These are phyloP conservation scores for Globisporangium takayamanum DNA, from an alignment of 352 stramenopile genomes.

Conservation along the genomic window DNA sequence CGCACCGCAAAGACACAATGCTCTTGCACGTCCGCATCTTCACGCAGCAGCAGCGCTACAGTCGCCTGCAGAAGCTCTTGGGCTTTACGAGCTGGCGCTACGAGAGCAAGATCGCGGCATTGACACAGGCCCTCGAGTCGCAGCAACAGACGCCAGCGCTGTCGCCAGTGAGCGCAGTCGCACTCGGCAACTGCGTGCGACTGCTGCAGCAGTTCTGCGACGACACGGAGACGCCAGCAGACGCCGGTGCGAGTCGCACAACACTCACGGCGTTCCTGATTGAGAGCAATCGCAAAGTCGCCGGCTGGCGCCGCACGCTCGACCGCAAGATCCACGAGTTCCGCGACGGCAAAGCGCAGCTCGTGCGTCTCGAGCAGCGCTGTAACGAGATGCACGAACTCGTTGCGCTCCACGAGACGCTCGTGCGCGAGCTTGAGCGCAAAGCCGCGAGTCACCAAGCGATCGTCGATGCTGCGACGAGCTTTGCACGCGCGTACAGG, in stretches of 20 bases:
- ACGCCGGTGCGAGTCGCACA: conserved; percentile 5
- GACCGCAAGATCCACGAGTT: conserved; percentile 43
- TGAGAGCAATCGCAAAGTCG: conserved; percentile 43
- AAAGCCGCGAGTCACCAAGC: conserved; percentile 24
- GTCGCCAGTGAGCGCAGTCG: conserved; percentile 23
- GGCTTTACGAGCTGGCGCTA: conserved; percentile 3
- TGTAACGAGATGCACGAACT: conserved; percentile 44
- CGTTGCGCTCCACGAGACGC: conserved; percentile 33
- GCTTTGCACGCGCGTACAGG: conserved; percentile 34
- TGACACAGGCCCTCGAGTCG: conserved; percentile 16
- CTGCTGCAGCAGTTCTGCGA: conserved; percentile 39
- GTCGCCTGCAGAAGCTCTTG: neutral
- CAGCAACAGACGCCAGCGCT: conserved; percentile 6
- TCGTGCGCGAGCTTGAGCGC: conserved; percentile 40
- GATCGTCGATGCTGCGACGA: conserved; percentile 35
- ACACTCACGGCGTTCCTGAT: conserved; percentile 24
- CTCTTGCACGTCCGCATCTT: conserved; percentile 9
- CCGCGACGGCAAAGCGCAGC: conserved; percentile 30
- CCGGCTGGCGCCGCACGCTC: conserved; percentile 34
- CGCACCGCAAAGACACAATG: conserved; percentile 11
- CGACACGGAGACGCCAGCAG: conserved; percentile 16
- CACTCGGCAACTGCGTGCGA: conserved; percentile 38
- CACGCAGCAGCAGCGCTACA: neutral
- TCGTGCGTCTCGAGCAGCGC: conserved; percentile 29
- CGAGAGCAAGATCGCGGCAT: conserved; percentile 14